A percentile compares a stretch with the other conserved stretches of the same genome.
phyloP scores from a whole-genome alignment of 768 basidiomycete species.

The Zangia roseola region DNA sequence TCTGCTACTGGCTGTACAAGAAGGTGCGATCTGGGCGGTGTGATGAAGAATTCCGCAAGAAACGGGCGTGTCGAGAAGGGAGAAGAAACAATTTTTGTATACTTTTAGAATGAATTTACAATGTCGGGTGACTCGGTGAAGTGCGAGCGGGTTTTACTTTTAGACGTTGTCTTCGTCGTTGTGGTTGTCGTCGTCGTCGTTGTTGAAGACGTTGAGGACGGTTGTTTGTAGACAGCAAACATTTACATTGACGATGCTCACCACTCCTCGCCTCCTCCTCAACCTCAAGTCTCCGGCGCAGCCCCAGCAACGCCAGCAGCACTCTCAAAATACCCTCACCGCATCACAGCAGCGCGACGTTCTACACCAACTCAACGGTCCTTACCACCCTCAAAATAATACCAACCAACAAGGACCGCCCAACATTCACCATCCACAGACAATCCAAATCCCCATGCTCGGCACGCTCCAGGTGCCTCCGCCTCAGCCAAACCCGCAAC shows the following conservation, averaged over 20 bases:
- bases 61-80: conserved; percentile 59
- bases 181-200: conserved; percentile 10
- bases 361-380: conserved; percentile 27
- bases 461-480: conserved; percentile 66
- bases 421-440: conserved; percentile 39
- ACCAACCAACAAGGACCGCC: conserved; percentile 24
- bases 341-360: conserved; percentile 29
- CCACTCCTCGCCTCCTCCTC: conserved; percentile 32
- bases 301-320: conserved; percentile 23
- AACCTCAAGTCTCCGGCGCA: conserved; percentile 33
- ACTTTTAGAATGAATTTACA: conserved; percentile 27
- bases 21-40: conserved; percentile 40
- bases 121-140: conserved; percentile 9
- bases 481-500: conserved; percentile 41
- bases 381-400: conserved; percentile 29
- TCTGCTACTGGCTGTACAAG: conserved; percentile 71
- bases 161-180: conserved; percentile 8
- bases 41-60: conserved; percentile 49
- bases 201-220: conserved; percentile 1
- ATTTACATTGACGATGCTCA: conserved; percentile 33
- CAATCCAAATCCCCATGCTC: conserved; percentile 67
- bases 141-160: not conserved
- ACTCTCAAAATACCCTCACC: conserved; percentile 28
- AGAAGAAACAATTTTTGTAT: conserved; percentile 81
- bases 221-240: conserved; percentile 34